These are phyloP conservation scores for Erythrobasidium yunnanense DNA, from an alignment of 768 basidiomycete species.

Conservation along the genomic window DNA sequence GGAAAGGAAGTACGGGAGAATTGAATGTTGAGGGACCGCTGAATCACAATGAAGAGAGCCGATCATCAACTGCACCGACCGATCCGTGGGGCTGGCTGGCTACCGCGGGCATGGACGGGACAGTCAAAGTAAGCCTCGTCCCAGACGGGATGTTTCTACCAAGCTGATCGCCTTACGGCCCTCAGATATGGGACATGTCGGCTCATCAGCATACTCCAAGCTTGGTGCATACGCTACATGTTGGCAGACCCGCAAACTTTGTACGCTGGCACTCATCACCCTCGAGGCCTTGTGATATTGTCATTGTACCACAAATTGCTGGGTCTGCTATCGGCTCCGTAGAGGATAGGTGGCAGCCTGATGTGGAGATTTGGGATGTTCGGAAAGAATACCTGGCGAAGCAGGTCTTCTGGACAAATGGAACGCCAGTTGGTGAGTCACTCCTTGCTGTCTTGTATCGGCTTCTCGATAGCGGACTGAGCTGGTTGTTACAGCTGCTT, in stretches of 20 bases:
- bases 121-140: conserved; percentile 6
- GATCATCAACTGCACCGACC: neutral
- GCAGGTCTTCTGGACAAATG: conserved; percentile 1
- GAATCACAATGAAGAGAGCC: neutral
- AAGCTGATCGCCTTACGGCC: no score
- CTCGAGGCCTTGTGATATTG: conserved; percentile 14
- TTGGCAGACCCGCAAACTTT: conserved; percentile 1
- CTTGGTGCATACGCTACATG: conserved; percentile 2
- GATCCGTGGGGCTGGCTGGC: conserved; percentile 23
- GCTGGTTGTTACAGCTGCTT: neutral
- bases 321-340: neutral
- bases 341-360: conserved; percentile 18
- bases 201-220: neutral
- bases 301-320: neutral
- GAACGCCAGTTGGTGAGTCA: neutral
- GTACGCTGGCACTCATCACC: conserved; percentile 12
- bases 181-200: conserved; percentile 25
- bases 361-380: conserved; percentile 24
- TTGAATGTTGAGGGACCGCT: neutral
- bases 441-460: neutral
- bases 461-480: neutral
- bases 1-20: conserved; percentile 6
- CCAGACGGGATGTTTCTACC: no score
- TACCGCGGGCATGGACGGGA: conserved; percentile 20
- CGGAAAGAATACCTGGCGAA: conserved; percentile 9